Base-by-base conservation (phyloP, 2,329 filamentous ascomycete species). In the Alternaria consortialis region DNA sequence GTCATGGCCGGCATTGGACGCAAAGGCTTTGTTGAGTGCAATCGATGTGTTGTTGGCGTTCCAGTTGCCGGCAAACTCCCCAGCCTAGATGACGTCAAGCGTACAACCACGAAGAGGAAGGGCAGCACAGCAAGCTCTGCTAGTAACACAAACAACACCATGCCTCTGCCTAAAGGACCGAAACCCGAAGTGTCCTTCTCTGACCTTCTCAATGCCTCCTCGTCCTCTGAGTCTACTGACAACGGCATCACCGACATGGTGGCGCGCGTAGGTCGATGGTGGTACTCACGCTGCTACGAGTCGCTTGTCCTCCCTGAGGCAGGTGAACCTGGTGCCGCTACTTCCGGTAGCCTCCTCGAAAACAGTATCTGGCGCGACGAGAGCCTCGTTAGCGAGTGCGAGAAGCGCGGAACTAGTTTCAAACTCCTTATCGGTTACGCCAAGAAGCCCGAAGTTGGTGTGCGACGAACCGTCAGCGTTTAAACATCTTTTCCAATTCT, bases 221-320 rank as follows among this genome's bases (percentile, higher is more conserved):
- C 69, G 7, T 70, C 67, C 39, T 77, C 74, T 25, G 76, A 77
- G n/a, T 76, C 75, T 23, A 80, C 91, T 23, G 93, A 97, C 68
- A 92, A 93, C 73, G 90, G 88, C 67, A 97, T 98, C 74, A 92
- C 93, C 13, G 94, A 92, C 74, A 97, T 97, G 85, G 93, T 98
- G 23, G 91, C 93, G 15, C 90, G 89, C 64, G 94, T 98, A 11
- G 94, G 93, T 2, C 87, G 95, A 43, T 98, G 94, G 93, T 99
- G 95, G 95, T 98, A 97, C 79, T 91, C 88, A 9, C 88, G 91
- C 53, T 97, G 94, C 82, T 98, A 97, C 77, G 94, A 97, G 79
- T 87, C 86, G 58, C 84, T 86, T 5, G 83, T 89, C 8, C 69
- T 83, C 4, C 74, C 76, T 7, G 74, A 76, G 57, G 72, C 70